These are phyloP conservation scores for Curvularia verruculosa DNA, from an alignment of 2,329 filamentous ascomycete genomes.

Conservation along the genomic window DNA sequence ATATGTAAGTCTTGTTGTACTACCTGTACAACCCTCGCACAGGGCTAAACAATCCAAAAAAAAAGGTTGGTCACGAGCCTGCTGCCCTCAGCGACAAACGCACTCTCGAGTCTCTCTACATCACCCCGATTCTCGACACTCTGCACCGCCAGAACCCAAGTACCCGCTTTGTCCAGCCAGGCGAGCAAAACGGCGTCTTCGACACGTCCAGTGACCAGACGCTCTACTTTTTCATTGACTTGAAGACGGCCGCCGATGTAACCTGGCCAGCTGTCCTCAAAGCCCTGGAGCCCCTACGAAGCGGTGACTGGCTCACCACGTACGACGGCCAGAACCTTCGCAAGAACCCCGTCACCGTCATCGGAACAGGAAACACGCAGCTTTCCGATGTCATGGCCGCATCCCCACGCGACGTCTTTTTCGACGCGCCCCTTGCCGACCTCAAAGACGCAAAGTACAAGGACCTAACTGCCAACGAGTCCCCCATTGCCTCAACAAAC, in stretches of 20 bases:
- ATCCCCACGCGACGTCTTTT: slow-evolving; percentile 60
- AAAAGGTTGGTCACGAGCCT: slow-evolving; percentile 64
- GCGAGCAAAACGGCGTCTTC: slow-evolving; percentile 65
- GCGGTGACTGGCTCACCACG: slow-evolving; percentile 59
- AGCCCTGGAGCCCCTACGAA: slow-evolving; percentile 63
- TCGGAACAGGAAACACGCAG: slow-evolving; percentile 63
- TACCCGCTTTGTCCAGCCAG: slow-evolving; percentile 53
- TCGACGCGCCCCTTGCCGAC: slow-evolving; percentile 61
- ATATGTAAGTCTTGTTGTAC: slow-evolving; percentile 50
- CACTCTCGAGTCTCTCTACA: slow-evolving; percentile 64
- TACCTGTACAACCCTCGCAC: neutral
- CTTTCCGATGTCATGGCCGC: slow-evolving; percentile 52
- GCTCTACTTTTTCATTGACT: slow-evolving; percentile 68
- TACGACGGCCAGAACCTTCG: slow-evolving; percentile 56
- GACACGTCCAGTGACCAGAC: slow-evolving; percentile 65
- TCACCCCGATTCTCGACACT: slow-evolving; percentile 64
- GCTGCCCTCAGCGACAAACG: slow-evolving; percentile 58
- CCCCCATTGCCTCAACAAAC: slow-evolving; percentile 61
- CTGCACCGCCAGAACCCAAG: slow-evolving; percentile 63
- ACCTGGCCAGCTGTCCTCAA: slow-evolving; percentile 64
- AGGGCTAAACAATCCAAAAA: neutral
- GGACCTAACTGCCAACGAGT: slow-evolving; percentile 57
- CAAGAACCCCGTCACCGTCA: slow-evolving; percentile 62
- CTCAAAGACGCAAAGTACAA: slow-evolving; percentile 50
- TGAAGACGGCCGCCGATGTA: slow-evolving; percentile 63